Conservation (phyloP, 495 filamentous ascomycete species). For the Trichoderma orchidacearum region DNA sequence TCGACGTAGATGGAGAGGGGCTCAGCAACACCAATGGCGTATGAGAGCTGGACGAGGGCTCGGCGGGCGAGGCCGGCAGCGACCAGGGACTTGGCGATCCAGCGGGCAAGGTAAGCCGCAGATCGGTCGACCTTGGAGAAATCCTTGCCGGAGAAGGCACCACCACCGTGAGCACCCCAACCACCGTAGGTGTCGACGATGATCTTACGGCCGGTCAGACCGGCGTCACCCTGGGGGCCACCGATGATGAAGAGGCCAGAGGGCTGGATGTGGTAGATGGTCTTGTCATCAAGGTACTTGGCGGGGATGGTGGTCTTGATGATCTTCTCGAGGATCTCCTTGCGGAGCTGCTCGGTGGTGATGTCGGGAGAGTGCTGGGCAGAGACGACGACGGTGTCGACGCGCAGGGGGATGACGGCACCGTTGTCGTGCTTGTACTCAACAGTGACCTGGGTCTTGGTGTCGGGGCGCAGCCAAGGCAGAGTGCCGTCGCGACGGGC, state of each 20-base stretch:
- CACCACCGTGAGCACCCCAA: constrained; percentile 98
- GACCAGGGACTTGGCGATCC: constrained; percentile 97
- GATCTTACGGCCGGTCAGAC: constrained; percentile 98
- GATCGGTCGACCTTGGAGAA: constrained; percentile 99
- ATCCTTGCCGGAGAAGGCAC: constrained; percentile 99
- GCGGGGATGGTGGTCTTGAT: constrained; percentile 86
- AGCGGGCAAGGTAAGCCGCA: constrained; percentile 91
- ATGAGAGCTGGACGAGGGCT: constrained; percentile 90
- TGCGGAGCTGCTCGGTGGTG: constrained; percentile 82
- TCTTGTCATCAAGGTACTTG: constrained; percentile 81
- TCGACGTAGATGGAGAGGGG: constrained; percentile 86
- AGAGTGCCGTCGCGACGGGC: constrained; percentile 76
- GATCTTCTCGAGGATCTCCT: constrained; percentile 95
- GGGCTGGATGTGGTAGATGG: constrained; percentile 95
- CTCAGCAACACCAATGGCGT: constrained; percentile 97
- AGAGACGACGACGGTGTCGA: constrained; percentile 94
- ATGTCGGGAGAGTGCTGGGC: constrained; percentile 87
- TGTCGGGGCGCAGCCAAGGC: constrained; percentile 93
- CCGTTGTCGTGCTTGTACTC: constrained; percentile 96
- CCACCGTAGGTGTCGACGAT: constrained; percentile 99
- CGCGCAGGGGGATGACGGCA: constrained; percentile 79
- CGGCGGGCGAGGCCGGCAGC: constrained; percentile 78
- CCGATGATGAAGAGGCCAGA: constrained; percentile 98
- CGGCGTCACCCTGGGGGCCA: constrained; percentile 96
- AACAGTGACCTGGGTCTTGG: constrained; percentile 98